These are phyloP conservation scores for Gillenia trifoliata DNA, from an alignment of 306 rosid species.

Conservation along the genomic window DNA sequence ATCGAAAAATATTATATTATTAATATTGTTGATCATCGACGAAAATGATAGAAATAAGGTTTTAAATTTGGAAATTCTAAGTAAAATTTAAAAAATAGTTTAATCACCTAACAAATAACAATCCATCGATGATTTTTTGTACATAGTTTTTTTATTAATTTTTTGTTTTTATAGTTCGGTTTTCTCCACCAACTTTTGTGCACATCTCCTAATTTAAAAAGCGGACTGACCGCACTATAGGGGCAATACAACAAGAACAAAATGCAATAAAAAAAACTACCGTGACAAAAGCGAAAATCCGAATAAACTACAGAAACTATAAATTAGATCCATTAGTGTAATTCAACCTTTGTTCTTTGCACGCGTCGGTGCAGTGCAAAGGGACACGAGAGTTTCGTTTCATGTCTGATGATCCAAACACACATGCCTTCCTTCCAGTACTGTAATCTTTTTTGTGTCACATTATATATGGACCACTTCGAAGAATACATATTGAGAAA, in stretches of 20 bases:
- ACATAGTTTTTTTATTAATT: too few relatives aligned
- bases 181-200: background rate
- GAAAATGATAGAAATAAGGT: background rate
- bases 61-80: too few relatives aligned
- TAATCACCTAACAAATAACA: too few relatives aligned
- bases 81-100: background rate
- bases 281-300: background rate
- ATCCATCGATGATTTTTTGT: too few relatives aligned
- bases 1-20: too few relatives aligned
- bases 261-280: background rate
- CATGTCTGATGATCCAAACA: background rate
- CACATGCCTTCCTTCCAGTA: background rate
- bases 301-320: background rate
- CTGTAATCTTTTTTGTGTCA: background rate
- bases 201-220: background rate
- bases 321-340: background rate
- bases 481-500: background rate
- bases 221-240: background rate
- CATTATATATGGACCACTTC: background rate
- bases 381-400: constrained; percentile 22
- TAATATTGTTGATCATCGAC: background rate
- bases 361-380: background rate
- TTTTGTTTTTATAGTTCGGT: too few relatives aligned
- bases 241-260: background rate
- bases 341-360: background rate